Evolutionary conservation across 306 rosid genomes (phyloP), one percentile per base, ranked within the genome.

Genomic region (Prosopis cineraria): DNA sequence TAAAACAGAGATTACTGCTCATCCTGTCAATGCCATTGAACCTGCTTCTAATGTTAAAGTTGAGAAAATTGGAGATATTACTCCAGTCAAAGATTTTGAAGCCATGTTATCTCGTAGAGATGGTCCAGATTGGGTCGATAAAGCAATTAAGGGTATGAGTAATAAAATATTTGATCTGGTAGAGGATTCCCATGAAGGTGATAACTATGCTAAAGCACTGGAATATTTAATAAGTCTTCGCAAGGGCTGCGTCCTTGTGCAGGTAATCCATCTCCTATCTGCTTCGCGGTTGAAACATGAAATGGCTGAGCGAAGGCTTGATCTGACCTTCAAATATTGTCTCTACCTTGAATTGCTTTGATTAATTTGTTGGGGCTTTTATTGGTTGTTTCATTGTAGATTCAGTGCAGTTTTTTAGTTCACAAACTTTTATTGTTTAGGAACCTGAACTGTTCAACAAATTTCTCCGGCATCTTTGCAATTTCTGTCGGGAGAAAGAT

Each of bases 381-480:
- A 2, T 52, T 0, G 7, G 52, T 77, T 55, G 65, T 71, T 39
- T 34, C 27, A 50, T 77, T 72, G 68, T 33, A 70, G 69, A 22
- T 80, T 41, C n/a, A 41, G 41, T n/a, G 53, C 40, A 67, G 44
- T 68, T 44, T 69, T 39, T n/a, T 75, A 53, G 76, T 36, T 70
- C 2, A 40, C 36, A 10, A 19, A 74, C 31, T 63, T 72, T 1
- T 73, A 47, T 14, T 70, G 17, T 72, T 75, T 85, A 95, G 98
- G 98, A 95, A 86, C 98, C 98, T 3, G 93, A 91, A 68, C 87
- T 84, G 78, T 92, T 95, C 92, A 95, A 95, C 25, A 82, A 89
- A 86, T 92, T 92, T 67, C 87, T 92, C 37, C 83, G 10, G 73
- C 71, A 74, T 77, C 85, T 95, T 36, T 88, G 81, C 85, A 82